Base-by-base conservation (phyloP, 441 rosid genomes). In the Aleurites moluccanus region DNA sequence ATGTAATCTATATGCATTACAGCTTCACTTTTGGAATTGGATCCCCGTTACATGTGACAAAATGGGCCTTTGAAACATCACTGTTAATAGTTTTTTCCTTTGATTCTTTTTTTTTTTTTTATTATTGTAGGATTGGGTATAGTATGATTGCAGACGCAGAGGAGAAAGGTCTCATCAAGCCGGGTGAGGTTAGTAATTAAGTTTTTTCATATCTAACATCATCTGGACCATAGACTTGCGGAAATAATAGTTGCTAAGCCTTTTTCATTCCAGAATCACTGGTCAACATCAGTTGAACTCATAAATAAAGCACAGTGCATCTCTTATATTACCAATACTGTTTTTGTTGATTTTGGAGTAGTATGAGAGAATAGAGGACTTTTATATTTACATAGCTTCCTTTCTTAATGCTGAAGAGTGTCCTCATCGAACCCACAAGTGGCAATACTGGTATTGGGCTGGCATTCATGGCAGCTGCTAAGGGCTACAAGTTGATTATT, bases 391-490 rank as follows among this genome's bases (percentile, higher is more conserved):
- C 33, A n/a, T 21, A 6, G 20, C 33, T 64, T 38, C 47, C 2
- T 45, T 21, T 64, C 27, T 72, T 42, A 27, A 59, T 50, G 72
- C 50, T 80, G 75, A 64, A 89, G 93, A 88, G 84, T 65, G 79
- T 86, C 75, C 79, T 85, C 57, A 85, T 86, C 2, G 90, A 90
- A 85, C 83, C 87, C 35, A 88, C 90, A 35, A 80, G 92, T 14
- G 90, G 92, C 14, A 87, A 88, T 77, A 87, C 91, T 10, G 87
- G 90, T 79, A 90, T 88, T 21, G 89, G 92, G 64, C 73, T 91
- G 86, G 93, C 93, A 66, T 90, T 86, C 78, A 72, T 89, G 77
- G 93, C 90, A 35, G 93, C 96, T 69, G 86, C 87, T 16, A 89
- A 83, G 83, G 85, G 90, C 59, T 89, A 88, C 83, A 89, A 60